A percentile compares a stretch with the other conserved stretches of the same genome.
These are phyloP conservation scores for Globisporangium echinulatum DNA, from an alignment of 352 stramenopile species.

Conservation along the genomic window DNA sequence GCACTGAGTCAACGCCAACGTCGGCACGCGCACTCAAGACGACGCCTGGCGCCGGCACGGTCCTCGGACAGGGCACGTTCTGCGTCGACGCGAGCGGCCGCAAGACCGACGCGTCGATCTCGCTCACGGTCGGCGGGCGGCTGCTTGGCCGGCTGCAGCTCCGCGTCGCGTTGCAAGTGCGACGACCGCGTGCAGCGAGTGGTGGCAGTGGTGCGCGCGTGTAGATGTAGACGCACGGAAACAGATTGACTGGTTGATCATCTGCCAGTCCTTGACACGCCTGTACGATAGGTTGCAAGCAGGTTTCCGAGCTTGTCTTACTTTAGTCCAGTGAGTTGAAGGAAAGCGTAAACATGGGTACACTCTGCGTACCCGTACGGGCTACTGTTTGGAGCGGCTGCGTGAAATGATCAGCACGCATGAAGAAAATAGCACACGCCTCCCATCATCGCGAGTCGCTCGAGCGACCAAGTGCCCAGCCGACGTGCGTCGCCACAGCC, in stretches of 20 bases:
- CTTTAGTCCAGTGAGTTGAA: not conserved
- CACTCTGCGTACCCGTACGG: not conserved
- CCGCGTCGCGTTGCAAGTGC: constrained; percentile 45
- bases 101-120: constrained; percentile 46
- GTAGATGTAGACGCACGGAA: not conserved
- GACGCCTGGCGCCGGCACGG: constrained; percentile 18
- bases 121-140: constrained; percentile 56
- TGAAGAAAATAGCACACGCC: not conserved
- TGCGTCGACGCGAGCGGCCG: constrained; percentile 43
- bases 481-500: no score
- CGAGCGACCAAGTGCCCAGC: no score
- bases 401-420: not conserved
- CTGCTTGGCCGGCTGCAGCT: constrained; percentile 54
- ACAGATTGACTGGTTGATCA: not conserved
- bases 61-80: constrained; percentile 62
- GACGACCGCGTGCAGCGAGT: constrained; percentile 2
- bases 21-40: constrained; percentile 2
- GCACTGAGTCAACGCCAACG: not conserved
- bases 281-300: not conserved
- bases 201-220: not conserved
- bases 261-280: not conserved
- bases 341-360: not conserved
- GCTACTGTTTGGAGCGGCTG: not conserved
- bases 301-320: no score
- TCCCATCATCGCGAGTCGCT: no score